Evolutionary conservation across 257 asterid species (phyloP).

Genomic region (Plantago elongata): DNA sequence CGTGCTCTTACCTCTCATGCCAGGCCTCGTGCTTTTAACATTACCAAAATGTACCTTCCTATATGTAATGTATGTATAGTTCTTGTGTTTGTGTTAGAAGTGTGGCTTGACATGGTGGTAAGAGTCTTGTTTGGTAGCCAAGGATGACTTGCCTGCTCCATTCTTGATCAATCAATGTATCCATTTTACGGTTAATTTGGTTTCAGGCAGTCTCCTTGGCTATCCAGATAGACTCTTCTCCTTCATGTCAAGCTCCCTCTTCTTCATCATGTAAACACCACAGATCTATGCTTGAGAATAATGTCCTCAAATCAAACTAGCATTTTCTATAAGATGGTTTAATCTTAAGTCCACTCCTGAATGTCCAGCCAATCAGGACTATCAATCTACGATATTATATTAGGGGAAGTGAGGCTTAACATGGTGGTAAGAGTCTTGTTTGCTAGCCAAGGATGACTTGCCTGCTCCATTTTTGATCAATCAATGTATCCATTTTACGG

Average conservation of each 20-base stretch:
- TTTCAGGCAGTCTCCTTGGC: slow-evolving; percentile 49
- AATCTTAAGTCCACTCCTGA: too few species aligned
- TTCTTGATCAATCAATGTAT: not conserved
- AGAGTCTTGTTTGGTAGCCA: slow-evolving; percentile 59
- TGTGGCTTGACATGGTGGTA: slow-evolving; percentile 35
- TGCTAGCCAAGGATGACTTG: slow-evolving; percentile 85
- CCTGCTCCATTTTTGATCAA: slow-evolving; percentile 22
- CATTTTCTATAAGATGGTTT: too few species aligned
- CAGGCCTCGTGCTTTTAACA: slow-evolving; percentile 10
- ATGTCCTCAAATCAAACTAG: not conserved
- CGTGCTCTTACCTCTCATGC: slow-evolving; percentile 32
- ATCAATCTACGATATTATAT: too few species aligned
- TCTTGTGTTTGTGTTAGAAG: slow-evolving; percentile 2
- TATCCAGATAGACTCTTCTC: slow-evolving; percentile 31
- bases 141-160: slow-evolving; percentile 66
- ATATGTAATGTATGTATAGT: not conserved
- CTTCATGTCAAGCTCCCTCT: slow-evolving; percentile 24
- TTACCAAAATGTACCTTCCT: too few species aligned
- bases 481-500: not conserved
- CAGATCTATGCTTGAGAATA: not conserved
- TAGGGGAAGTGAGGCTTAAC: slow-evolving; percentile 25
- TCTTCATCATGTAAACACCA: slow-evolving; percentile 5
- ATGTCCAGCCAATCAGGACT: too few species aligned
- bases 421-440: slow-evolving; percentile 42
- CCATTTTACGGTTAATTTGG: slow-evolving; percentile 11